Evolutionary conservation across 73 alveolate species (phyloP).

Genomic region (Symbiodinium natans): DNA sequence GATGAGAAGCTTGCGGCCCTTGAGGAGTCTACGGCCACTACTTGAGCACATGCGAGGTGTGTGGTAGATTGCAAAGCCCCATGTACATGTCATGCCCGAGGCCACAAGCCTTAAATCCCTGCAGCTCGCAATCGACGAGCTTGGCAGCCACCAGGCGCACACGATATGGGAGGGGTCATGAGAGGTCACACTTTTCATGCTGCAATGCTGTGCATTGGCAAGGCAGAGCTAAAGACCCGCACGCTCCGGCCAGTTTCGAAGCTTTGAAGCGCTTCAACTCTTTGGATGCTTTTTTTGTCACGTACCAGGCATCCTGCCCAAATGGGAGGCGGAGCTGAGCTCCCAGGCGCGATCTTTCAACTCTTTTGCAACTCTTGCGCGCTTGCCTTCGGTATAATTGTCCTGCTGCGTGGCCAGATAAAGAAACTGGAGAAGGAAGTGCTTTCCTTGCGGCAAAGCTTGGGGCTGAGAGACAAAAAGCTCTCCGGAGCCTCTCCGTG

Average conservation of each 20-base stretch:
- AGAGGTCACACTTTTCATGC: not conserved
- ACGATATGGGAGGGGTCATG: too few relatives aligned
- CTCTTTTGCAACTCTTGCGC: too few relatives aligned
- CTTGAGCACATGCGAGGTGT: too few relatives aligned
- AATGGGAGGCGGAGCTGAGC: not conserved
- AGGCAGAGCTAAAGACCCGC: constrained; percentile 7
- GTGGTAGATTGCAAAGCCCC: too few relatives aligned
- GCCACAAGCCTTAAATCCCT: not conserved
- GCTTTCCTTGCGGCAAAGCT: not conserved
- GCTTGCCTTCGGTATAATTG: too few relatives aligned
- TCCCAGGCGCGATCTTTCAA: not conserved
- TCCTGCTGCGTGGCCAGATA: not conserved
- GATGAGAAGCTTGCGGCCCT: not conserved
- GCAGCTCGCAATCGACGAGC: not conserved
- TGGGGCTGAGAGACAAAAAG: not conserved
- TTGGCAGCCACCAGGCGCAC: not conserved
- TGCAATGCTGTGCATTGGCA: not conserved
- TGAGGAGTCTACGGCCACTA: not conserved
- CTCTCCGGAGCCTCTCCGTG: not conserved
- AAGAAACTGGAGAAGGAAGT: not conserved
- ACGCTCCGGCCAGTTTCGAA: not conserved
- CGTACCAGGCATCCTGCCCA: constrained; percentile 2
- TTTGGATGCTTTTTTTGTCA: not conserved
- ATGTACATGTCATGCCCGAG: not conserved
- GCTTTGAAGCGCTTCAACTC: not conserved